phyloP scores from a whole-genome alignment of 305 asterid species.

The Fraxinus nigra region DNA sequence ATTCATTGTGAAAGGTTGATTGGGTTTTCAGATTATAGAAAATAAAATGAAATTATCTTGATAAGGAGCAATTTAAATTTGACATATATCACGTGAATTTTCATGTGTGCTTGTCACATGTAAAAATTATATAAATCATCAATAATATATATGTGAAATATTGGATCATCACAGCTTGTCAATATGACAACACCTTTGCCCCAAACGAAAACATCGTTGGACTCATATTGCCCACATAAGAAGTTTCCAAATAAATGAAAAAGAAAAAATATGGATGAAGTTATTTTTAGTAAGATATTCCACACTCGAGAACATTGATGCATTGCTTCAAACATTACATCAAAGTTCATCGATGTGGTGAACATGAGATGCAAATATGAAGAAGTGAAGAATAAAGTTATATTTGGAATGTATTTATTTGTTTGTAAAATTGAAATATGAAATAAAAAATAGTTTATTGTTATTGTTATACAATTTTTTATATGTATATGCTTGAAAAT shows the following conservation, averaged over 20 bases:
- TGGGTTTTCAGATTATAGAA: not conserved
- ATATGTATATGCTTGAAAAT: not conserved
- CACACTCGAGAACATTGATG: not conserved
- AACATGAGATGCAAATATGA: not conserved
- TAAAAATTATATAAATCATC: not conserved
- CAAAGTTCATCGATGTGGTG: not conserved
- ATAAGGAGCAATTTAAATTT: not conserved
- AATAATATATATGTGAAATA: not conserved
- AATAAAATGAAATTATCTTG: not conserved
- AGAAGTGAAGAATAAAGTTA: not conserved
- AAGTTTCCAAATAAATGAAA: not conserved
- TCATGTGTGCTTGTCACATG: not conserved
- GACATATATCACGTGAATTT: not conserved
- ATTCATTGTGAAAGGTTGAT: not conserved
- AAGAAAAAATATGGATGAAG: not conserved
- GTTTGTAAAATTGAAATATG: not conserved
- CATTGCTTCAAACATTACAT: not conserved
- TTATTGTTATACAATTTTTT: not conserved
- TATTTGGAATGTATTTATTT: not conserved
- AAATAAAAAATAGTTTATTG: not conserved
- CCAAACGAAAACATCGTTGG: not conserved
- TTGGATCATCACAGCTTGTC: not conserved
- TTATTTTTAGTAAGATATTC: not conserved
- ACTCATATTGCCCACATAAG: not conserved
- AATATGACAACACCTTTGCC: not conserved